Conservation (phyloP, 352 stramenopile species). For the Pythium plurisporium region DNA sequence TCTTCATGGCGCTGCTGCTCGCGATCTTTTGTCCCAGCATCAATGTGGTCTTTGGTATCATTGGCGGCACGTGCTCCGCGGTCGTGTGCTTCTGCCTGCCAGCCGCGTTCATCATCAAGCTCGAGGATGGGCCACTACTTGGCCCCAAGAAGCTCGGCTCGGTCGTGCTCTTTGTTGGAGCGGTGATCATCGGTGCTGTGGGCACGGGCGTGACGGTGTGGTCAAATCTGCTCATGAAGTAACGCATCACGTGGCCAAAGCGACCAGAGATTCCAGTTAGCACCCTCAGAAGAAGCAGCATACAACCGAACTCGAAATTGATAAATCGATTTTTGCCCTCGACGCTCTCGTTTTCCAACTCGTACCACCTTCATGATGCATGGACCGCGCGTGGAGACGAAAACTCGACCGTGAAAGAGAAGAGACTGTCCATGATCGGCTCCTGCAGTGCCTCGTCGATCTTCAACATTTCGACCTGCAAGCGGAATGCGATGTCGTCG, state of each 20-base stretch:
- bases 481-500: conserved; percentile 30
- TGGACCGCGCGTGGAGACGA: too few relatives aligned
- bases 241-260: too few relatives aligned
- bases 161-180: conserved; percentile 63
- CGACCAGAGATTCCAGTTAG: background rate
- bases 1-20: conserved; percentile 62
- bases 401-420: conserved; percentile 52
- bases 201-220: conserved; percentile 72
- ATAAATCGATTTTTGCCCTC: too few relatives aligned
- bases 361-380: too few relatives aligned
- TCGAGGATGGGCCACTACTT: conserved; percentile 66
- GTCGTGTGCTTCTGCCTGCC: conserved; percentile 85
- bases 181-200: conserved; percentile 62
- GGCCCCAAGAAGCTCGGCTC: conserved; percentile 71
- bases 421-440: conserved; percentile 47
- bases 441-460: conserved; percentile 58
- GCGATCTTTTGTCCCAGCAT: conserved; percentile 84
- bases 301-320: too few relatives aligned
- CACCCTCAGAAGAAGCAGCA: background rate
- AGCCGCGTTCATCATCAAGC: conserved; percentile 81
- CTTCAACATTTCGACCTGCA: conserved; percentile 63
- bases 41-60: conserved; percentile 85
- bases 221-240: conserved; percentile 40
- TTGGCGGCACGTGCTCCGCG: conserved; percentile 75
- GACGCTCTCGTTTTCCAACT: background rate